Conservation (phyloP, 140 eudicot species). For the Flaveria floridana region DNA sequence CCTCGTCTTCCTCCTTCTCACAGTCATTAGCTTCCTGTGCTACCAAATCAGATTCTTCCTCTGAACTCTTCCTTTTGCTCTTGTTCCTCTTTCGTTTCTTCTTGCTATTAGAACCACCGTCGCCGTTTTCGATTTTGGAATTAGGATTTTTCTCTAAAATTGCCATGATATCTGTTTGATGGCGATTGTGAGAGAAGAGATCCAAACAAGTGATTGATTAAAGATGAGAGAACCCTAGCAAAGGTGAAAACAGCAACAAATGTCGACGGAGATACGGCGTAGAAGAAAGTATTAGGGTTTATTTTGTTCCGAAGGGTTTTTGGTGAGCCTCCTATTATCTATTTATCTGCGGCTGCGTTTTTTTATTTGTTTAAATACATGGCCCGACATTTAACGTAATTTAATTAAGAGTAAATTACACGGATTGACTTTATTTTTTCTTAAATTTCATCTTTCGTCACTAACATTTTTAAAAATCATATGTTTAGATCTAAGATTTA, state of each 20-base stretch:
- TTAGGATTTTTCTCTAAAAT: conserved; percentile 39
- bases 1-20: conserved; percentile 25
- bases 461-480: too few species aligned
- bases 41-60: conserved; percentile 5
- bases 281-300: conserved; percentile 5
- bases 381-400: too few species aligned
- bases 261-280: background rate
- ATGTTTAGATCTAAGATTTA: too few species aligned
- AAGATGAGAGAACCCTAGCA: too few species aligned
- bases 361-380: too few species aligned
- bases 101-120: conserved; percentile 19
- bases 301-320: background rate
- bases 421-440: too few species aligned
- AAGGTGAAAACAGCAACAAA: too few species aligned
- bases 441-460: too few species aligned
- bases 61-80: conserved; percentile 17
- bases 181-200: background rate
- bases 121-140: conserved; percentile 19
- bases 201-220: background rate
- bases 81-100: conserved; percentile 45
- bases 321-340: background rate
- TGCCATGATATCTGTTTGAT: conserved; percentile 24
- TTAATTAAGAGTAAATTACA: too few species aligned
- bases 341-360: too few species aligned
- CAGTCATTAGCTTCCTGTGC: conserved; percentile 19